phyloP scores from a whole-genome alignment of 2,329 filamentous ascomycete species.

The Davidsoniella eucalypti region DNA sequence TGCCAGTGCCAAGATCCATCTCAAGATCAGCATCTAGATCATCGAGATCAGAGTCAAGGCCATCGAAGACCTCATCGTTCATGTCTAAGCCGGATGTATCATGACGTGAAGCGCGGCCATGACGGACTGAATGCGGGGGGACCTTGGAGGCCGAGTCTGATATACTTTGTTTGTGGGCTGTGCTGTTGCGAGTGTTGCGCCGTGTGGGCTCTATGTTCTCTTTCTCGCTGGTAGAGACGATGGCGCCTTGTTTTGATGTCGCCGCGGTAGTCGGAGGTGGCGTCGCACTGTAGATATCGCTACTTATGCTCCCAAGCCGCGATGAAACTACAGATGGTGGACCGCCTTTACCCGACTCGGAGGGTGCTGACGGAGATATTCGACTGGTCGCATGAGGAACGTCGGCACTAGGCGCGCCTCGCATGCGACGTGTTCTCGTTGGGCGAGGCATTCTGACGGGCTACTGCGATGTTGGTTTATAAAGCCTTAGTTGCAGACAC shows the following conservation, averaged over 20 bases:
- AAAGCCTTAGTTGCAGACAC: no score
- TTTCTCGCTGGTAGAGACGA: slow-evolving; percentile 4
- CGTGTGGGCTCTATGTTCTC: slow-evolving; percentile 3
- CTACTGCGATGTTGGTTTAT: no score
- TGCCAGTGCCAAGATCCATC: not conserved
- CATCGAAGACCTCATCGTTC: slow-evolving; percentile 32
- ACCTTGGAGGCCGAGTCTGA: not conserved
- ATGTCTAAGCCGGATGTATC: slow-evolving; percentile 33
- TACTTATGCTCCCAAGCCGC: slow-evolving; percentile 5
- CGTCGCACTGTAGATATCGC: slow-evolving; percentile 12
- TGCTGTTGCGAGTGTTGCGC: not conserved
- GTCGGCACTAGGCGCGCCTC: slow-evolving; percentile 5
- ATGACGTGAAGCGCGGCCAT: slow-evolving; percentile 15
- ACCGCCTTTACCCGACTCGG: not conserved
- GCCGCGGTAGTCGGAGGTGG: slow-evolving; percentile 2
- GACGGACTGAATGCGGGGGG: not conserved
- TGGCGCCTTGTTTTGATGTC: not conserved
- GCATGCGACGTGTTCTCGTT: slow-evolving; percentile 13
- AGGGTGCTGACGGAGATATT: not conserved
- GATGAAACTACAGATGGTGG: slow-evolving; percentile 16
- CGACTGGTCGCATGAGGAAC: slow-evolving; percentile 3
- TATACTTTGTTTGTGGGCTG: not conserved
- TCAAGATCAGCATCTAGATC: slow-evolving; percentile 27
- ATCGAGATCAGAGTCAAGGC: slow-evolving; percentile 20
- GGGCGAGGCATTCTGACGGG: slow-evolving; percentile 13